Evolutionary conservation across 2,329 filamentous ascomycete species (phyloP).

Genomic region (Lasiodiplodia sp.): DNA sequence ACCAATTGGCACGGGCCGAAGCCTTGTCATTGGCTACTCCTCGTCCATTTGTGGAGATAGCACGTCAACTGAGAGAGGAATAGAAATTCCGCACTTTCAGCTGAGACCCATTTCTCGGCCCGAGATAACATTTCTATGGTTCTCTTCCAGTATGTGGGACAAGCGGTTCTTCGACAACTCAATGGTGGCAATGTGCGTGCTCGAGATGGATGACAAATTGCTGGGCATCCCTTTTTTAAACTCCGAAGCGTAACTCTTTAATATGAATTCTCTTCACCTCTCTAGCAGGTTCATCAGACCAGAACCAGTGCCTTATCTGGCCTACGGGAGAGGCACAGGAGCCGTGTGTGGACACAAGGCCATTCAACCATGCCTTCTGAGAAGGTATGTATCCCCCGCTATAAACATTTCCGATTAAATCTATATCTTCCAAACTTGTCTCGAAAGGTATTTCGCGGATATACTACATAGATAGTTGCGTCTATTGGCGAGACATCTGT

Average conservation of each 20-base stretch:
- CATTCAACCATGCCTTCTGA: neutral
- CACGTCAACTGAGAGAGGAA: neutral
- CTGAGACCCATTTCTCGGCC: neutral
- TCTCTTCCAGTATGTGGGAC: neutral
- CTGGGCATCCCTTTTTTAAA: neutral
- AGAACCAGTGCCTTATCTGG: neutral
- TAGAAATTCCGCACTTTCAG: neutral
- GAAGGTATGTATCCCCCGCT: neutral
- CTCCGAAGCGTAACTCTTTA: neutral
- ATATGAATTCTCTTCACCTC: neutral
- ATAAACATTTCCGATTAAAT: neutral
- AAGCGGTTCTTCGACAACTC: neutral
- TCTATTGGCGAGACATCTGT: too few relatives aligned
- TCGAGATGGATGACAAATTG: neutral
- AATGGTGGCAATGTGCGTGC: neutral
- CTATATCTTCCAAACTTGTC: neutral
- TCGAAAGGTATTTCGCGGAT: neutral
- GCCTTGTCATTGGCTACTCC: neutral
- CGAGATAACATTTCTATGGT: neutral
- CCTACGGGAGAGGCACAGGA: neutral
- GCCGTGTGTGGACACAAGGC: neutral
- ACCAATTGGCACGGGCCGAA: neutral
- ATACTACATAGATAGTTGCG: too few relatives aligned
- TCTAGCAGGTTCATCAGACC: neutral
- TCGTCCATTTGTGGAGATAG: neutral